Percentiles rank a stretch among this genome's conserved stretches.
phyloP scores from a whole-genome alignment of 441 rosid genomes.

The Arabidopsis lyrata region DNA sequence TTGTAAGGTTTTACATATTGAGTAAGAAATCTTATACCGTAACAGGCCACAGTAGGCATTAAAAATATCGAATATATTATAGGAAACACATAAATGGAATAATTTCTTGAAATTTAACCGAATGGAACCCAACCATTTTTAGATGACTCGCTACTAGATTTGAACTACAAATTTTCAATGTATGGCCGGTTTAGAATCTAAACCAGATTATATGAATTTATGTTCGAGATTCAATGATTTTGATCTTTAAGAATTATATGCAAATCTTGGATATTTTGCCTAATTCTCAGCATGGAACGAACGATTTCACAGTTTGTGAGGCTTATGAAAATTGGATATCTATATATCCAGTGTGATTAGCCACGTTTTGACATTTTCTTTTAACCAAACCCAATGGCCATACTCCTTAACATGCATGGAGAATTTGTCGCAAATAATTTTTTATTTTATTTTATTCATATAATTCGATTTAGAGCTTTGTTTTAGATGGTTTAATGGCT shows the following conservation, averaged over 20 bases:
- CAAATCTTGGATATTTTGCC: background rate
- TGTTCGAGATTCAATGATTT: background rate
- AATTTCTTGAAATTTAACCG: background rate
- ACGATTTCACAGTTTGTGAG: background rate
- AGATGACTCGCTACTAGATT: background rate
- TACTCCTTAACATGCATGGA: no score
- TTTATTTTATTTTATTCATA: background rate
- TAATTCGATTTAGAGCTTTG: background rate
- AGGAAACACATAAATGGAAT: background rate
- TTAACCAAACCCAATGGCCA: background rate
- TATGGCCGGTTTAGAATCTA: background rate
- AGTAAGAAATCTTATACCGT: conserved; percentile 7
- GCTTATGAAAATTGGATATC: background rate
- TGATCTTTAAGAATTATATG: background rate
- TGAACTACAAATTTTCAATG: background rate
- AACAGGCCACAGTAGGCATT: background rate
- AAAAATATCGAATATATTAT: background rate
- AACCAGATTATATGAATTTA: background rate
- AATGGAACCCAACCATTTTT: background rate
- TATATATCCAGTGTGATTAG: background rate
- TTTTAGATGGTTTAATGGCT: conserved; percentile 15
- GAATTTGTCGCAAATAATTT: background rate
- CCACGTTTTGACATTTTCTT: background rate
- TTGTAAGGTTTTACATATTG: background rate
- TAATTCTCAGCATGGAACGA: background rate